phyloP scores from a whole-genome alignment of 2,329 filamentous ascomycete genomes.

The Amphichorda felina region DNA sequence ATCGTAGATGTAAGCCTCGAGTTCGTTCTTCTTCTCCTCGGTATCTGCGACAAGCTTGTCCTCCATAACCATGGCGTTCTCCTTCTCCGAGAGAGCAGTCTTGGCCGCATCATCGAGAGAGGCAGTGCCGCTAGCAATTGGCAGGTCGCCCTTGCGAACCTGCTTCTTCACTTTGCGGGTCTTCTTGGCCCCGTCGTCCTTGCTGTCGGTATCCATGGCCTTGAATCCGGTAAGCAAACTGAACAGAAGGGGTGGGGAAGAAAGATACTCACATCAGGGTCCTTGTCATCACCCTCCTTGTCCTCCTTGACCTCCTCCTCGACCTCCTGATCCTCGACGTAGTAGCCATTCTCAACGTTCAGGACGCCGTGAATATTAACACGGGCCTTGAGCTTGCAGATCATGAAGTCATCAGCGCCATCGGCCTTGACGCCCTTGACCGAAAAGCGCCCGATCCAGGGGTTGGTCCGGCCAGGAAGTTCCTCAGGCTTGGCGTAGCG shows the following conservation, averaged over 20 bases:
- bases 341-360: slow-evolving; percentile 95
- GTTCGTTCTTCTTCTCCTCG: slow-evolving; percentile 99
- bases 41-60: slow-evolving; percentile 98
- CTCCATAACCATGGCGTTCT: slow-evolving; percentile 88
- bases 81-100: slow-evolving; percentile 63
- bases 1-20: slow-evolving; percentile 96
- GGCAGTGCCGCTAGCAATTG: slow-evolving; percentile 71
- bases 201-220: slow-evolving; percentile 79
- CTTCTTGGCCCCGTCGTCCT: slow-evolving; percentile 63
- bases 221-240: slow-evolving; percentile 16
- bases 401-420: slow-evolving; percentile 95
- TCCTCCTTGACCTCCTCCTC: slow-evolving; percentile 74
- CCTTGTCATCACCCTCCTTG: slow-evolving; percentile 37
- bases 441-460: slow-evolving; percentile 95
- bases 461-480: slow-evolving; percentile 79
- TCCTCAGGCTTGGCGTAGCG: slow-evolving; percentile 79
- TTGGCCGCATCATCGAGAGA: slow-evolving; percentile 62
- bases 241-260: slow-evolving; percentile 1
- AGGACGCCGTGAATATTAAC: slow-evolving; percentile 93
- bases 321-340: slow-evolving; percentile 93
- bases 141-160: slow-evolving; percentile 91
- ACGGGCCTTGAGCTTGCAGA: slow-evolving; percentile 97
- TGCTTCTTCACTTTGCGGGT: slow-evolving; percentile 99
- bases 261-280: slow-evolving; percentile 62
- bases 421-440: slow-evolving; percentile 96